These are phyloP conservation scores for Tricladium varicosporioides DNA, from an alignment of 2,329 filamentous ascomycete genomes.

Conservation along the genomic window DNA sequence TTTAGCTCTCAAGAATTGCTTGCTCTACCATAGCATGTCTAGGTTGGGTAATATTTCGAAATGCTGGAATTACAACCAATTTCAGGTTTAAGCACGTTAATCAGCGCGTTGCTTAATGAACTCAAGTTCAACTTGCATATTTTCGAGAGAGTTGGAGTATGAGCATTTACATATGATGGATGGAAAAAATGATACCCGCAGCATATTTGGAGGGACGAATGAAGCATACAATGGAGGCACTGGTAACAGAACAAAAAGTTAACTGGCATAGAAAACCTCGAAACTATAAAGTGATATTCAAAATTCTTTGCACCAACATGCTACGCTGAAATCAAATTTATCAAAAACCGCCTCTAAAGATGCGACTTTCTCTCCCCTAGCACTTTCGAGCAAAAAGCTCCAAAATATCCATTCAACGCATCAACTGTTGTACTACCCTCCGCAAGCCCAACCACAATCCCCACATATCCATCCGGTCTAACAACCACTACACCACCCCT, in stretches of 20 bases:
- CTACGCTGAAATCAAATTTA: neutral
- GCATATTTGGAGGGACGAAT: conserved; percentile 4
- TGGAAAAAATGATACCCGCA: conserved; percentile 11
- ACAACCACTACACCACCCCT: conserved; percentile 79
- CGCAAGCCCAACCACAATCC: conserved; percentile 68
- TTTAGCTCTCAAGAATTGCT: conserved; percentile 26
- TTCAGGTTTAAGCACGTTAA: neutral
- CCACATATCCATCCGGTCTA: conserved; percentile 84
- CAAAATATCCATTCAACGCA: conserved; percentile 80
- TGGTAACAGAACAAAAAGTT: neutral
- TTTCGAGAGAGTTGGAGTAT: neutral
- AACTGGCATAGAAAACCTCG: too few species aligned
- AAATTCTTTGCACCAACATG: too few species aligned
- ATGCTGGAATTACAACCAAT: neutral
- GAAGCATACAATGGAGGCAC: neutral
- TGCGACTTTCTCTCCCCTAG: conserved; percentile 41
- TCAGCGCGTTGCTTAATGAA: neutral
- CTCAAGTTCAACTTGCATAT: neutral
- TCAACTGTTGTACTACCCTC: conserved; percentile 79
- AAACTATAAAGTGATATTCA: too few species aligned
- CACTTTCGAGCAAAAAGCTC: conserved; percentile 65
- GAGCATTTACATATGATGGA: neutral
- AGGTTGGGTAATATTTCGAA: too few species aligned
- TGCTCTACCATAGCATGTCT: conserved; percentile 3
- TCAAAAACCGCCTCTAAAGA: conserved; percentile 32